Conservation (phyloP, 129 eudicot species). For the Flaveria robusta region DNA sequence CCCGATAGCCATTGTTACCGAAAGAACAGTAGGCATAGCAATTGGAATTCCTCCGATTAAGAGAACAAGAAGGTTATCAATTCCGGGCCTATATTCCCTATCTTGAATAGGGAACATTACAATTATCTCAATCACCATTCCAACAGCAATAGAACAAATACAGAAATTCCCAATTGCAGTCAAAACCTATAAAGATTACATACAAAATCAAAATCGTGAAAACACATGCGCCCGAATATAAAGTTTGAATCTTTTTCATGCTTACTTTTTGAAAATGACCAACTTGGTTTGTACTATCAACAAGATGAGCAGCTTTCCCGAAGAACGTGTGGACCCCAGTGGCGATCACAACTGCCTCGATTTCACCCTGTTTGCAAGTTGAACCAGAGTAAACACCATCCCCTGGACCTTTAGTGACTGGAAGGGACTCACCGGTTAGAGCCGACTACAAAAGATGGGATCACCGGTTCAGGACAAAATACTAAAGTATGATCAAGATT, state of each 20-base stretch:
- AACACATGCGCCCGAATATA: background rate
- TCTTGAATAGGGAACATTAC: constrained; percentile 97
- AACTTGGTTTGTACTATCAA: constrained; percentile 89
- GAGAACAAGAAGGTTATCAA: constrained; percentile 98
- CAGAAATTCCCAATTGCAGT: constrained; percentile 98
- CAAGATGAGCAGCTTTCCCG: constrained; percentile 99
- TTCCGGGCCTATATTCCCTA: constrained; percentile 87
- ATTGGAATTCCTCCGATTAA: constrained; percentile 98
- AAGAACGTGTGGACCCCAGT: constrained; percentile 99
- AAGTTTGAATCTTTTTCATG: background rate
- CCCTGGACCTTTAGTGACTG: constrained; percentile 96
- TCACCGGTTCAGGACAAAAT: constrained; percentile 5
- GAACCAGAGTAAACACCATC: constrained; percentile 98
- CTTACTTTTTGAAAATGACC: constrained; percentile 96
- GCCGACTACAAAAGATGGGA: constrained; percentile 64
- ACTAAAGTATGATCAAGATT: background rate
- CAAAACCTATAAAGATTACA: constrained; percentile 58
- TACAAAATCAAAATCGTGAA: constrained; percentile 6
- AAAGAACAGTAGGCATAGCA: constrained; percentile 98
- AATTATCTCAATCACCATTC: constrained; percentile 86
- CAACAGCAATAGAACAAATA: constrained; percentile 96
- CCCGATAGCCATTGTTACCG: constrained; percentile 99
- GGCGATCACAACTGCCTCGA: constrained; percentile 92
- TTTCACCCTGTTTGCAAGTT: constrained; percentile 97
- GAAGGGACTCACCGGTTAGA: constrained; percentile 94